Percentiles rank a stretch among this genome's conserved stretches.
These are phyloP conservation scores for Nitzschia sp. DNA, from an alignment of 108 stramenopile genomes.

Conservation along the genomic window DNA sequence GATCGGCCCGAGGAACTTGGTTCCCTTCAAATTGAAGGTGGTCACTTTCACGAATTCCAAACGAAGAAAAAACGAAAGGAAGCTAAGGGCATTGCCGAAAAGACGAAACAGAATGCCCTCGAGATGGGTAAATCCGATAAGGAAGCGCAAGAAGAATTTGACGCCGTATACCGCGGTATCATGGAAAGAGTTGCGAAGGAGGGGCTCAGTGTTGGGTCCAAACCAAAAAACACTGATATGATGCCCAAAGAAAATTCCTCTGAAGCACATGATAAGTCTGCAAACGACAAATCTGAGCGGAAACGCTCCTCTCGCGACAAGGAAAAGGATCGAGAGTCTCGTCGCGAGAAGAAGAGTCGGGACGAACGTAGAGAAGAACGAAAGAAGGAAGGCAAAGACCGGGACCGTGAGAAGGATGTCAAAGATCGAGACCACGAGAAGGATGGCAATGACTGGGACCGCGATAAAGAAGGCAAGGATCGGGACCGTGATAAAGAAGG, in stretches of 20 bases:
- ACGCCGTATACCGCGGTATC: conserved; percentile 56
- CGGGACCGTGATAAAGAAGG: conserved; percentile 9
- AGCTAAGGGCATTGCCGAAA: conserved; percentile 74
- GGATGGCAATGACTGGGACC: conserved; percentile 1
- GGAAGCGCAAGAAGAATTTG: conserved; percentile 72
- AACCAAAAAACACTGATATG: not conserved
- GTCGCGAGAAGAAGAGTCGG: conserved; percentile 16
- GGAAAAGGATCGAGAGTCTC: conserved; percentile 4
- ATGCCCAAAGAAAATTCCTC: conserved; percentile 1
- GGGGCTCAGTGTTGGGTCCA: conserved; percentile 18
- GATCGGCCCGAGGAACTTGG: conserved; percentile 71
- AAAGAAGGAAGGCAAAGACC: conserved; percentile 6
- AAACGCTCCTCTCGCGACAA: conserved; percentile 9
- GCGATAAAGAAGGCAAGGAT: no score
- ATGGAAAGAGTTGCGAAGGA: conserved; percentile 70
- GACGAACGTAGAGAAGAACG: conserved; percentile 15
- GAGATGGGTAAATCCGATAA: conserved; percentile 55
- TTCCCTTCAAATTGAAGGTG: conserved; percentile 43
- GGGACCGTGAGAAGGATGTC: not conserved
- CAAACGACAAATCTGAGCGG: conserved; percentile 5
- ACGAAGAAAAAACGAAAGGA: conserved; percentile 83
- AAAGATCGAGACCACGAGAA: conserved; percentile 12
- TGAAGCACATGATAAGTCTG: not conserved
- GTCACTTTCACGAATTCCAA: conserved; percentile 86
- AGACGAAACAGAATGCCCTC: conserved; percentile 54